phyloP scores from a whole-genome alignment of 225 moss, liverwort and hornwort genomes.

The Bryum argenteum region DNA sequence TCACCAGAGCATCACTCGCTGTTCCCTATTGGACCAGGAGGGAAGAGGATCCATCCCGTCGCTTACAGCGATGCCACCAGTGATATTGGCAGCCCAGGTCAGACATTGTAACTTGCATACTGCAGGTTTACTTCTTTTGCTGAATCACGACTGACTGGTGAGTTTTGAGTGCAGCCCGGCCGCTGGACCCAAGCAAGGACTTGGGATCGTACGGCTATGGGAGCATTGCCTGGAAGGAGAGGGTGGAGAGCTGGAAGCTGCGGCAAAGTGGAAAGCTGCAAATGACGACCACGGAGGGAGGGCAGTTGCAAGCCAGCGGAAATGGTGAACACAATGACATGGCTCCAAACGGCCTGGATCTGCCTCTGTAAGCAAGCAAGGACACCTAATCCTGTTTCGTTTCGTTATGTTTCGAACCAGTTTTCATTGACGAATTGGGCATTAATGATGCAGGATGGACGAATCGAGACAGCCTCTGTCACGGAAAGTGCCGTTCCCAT shows the following conservation, averaged over 20 bases:
- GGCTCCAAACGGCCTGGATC: constrained; percentile 48
- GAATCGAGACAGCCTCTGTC: constrained; percentile 80
- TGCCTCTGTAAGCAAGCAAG: constrained; percentile 53
- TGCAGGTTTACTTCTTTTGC: neutral
- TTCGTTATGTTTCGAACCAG: neutral
- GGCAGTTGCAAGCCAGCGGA: constrained; percentile 50
- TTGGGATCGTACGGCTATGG: constrained; percentile 61
- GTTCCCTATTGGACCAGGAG: constrained; percentile 50
- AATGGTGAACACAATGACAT: constrained; percentile 54
- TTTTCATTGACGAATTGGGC: neutral
- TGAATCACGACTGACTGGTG: neutral
- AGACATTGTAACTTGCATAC: neutral
- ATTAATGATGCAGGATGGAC: constrained; percentile 57
- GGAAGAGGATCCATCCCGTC: constrained; percentile 62
- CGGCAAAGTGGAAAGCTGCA: constrained; percentile 72
- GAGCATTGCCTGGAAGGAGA: constrained; percentile 88
- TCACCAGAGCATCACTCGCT: constrained; percentile 73
- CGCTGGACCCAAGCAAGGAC: constrained; percentile 67
- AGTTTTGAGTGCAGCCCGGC: constrained; percentile 31
- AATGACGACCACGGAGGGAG: constrained; percentile 66
- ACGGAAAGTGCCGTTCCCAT: constrained; percentile 70
- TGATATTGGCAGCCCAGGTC: constrained; percentile 63
- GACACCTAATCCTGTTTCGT: neutral
- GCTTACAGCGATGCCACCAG: constrained; percentile 54
- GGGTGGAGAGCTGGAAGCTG: constrained; percentile 86